Base-by-base conservation (phyloP, 495 filamentous ascomycete genomes). In the Aspergillus ellipticus region DNA sequence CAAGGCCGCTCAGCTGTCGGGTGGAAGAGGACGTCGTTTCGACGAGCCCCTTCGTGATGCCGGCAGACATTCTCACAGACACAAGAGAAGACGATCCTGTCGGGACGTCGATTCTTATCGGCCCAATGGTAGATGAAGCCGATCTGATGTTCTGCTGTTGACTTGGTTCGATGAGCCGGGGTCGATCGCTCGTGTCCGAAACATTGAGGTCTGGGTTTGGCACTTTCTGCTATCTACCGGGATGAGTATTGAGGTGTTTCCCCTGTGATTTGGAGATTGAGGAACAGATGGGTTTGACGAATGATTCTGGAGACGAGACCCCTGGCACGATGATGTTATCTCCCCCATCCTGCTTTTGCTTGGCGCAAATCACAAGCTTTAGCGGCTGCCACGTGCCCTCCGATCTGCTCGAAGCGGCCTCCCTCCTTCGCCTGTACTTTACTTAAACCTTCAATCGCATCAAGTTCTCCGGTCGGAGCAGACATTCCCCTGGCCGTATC, bases 1-100 rank as follows among this genome's bases (percentile, higher is more conserved):
- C 15, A 71, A 72, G 49, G 73, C 70, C 6, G 64, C 69, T 11
- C 53, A 71, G 41, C 67, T 77, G 21, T 64, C 65, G 11, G 74
- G 74, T n/a, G 75, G 76, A 17, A 70, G 72, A 11, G 47, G 21
- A 49, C 39, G 35, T 17, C 42, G 24, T 16, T 1, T 49, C 47
- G 53, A 51, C 21, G 33, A 42, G 26, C 24, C 45, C 13, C 6
- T 3, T 21, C 53, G 53, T 16, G 45, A 49, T 5, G 16, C 28
- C 19, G 51, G 16, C 9, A 58, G 45, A 49, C 42, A 39, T 4
- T 16, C 17, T 16, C 49, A 13, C 10, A 54, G 33, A 50, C 47
- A 31, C 29, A 20, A 15, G 16, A 51, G 49, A 2, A 60, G 46
- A 39, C 55, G 48, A 29, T 20, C 29, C 41, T 42, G 43, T 16